These are phyloP conservation scores for Hyaloscypha hepaticicola DNA, from an alignment of 495 filamentous ascomycete species.

Conservation along the genomic window DNA sequence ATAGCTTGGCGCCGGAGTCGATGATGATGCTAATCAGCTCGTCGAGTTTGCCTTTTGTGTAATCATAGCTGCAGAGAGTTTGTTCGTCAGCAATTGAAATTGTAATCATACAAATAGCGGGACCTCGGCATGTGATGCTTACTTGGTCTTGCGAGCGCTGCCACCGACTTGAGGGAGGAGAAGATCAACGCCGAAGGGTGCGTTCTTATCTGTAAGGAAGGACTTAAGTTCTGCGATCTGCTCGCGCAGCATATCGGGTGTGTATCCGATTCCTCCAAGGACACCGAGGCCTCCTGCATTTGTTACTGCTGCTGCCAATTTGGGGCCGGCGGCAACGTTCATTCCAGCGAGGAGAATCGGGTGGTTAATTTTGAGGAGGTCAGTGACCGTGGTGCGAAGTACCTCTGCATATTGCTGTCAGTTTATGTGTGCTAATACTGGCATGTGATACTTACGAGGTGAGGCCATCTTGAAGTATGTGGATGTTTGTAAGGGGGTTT, in stretches of 20 bases:
- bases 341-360: slow-evolving; percentile 94
- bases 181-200: slow-evolving; percentile 97
- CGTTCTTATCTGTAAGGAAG: slow-evolving; percentile 87
- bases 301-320: slow-evolving; percentile 94
- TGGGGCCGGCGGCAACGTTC: slow-evolving; percentile 98
- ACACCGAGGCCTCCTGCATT: slow-evolving; percentile 97
- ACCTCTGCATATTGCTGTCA: slow-evolving; percentile 58
- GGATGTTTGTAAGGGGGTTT: slow-evolving; percentile 7
- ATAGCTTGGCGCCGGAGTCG: slow-evolving; percentile 83
- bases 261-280: slow-evolving; percentile 95
- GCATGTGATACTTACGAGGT: slow-evolving; percentile 62
- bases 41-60: slow-evolving; percentile 97
- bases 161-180: slow-evolving; percentile 93
- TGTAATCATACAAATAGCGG: slow-evolving; percentile 22
- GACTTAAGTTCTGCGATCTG: slow-evolving; percentile 94
- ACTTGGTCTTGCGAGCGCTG: slow-evolving; percentile 93
- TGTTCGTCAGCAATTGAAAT: slow-evolving; percentile 15
- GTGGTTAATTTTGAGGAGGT: slow-evolving; percentile 96
- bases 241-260: slow-evolving; percentile 92
- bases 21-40: slow-evolving; percentile 91
- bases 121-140: slow-evolving; percentile 36
- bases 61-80: slow-evolving; percentile 75
- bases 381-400: slow-evolving; percentile 85
- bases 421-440: slow-evolving; percentile 12
- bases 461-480: slow-evolving; percentile 65